Evolutionary conservation across 2,329 filamentous ascomycete species (phyloP).

Genomic region (Colletotrichum cereale): DNA sequence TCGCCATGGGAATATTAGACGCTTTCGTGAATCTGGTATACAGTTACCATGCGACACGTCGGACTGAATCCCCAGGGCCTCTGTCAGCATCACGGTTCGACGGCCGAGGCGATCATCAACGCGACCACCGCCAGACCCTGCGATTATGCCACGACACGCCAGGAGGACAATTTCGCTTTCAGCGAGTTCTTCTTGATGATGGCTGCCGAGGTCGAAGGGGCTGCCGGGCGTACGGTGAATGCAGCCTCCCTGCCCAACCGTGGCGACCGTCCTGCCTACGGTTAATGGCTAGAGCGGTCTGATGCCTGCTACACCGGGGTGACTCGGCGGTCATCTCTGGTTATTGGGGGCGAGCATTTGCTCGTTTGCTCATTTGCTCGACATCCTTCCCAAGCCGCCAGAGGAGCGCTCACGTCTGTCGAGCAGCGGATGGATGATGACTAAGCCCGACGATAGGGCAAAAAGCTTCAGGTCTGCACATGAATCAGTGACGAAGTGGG

Average conservation of each 20-base stretch:
- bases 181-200: conserved; percentile 1
- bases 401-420: background rate
- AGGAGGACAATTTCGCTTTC: background rate
- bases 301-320: background rate
- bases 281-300: background rate
- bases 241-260: conserved; percentile 5
- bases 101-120: conserved; percentile 17
- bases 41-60: background rate
- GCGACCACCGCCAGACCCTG: conserved; percentile 17
- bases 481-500: background rate
- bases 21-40: background rate
- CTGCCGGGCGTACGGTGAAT: conserved; percentile 17
- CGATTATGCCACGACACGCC: conserved; percentile 3
- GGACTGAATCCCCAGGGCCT: no score
- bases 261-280: background rate
- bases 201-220: conserved; percentile 19
- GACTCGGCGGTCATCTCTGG: background rate
- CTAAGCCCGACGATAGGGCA: background rate
- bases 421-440: background rate
- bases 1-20: background rate
- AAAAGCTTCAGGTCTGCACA: background rate
- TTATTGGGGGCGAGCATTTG: background rate
- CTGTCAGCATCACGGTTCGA: background rate
- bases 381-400: background rate
- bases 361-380: background rate